A percentile compares a stretch with the other conserved stretches of the same genome.
Evolutionary conservation across 441 rosid species (phyloP).

Genomic region (Raphanus hybrid): DNA sequence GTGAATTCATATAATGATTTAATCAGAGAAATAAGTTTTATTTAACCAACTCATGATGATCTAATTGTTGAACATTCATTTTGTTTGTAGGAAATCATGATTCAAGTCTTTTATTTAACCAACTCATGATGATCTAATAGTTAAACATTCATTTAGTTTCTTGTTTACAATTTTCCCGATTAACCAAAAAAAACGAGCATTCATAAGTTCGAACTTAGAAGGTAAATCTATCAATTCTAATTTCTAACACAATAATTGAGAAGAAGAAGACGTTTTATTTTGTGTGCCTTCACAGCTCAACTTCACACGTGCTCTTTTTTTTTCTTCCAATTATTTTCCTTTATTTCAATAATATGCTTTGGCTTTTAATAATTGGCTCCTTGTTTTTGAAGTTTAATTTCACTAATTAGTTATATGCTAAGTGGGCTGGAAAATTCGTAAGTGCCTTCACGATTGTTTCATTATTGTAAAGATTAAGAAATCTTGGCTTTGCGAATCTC

Average conservation of each 20-base stretch:
- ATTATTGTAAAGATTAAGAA: constrained; percentile 43
- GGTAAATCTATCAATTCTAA: not conserved
- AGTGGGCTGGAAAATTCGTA: constrained; percentile 31
- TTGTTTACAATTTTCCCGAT: not conserved
- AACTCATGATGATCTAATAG: too few species aligned
- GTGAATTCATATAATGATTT: not conserved
- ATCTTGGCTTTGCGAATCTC: constrained; percentile 36
- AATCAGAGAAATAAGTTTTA: not conserved
- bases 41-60: not conserved
- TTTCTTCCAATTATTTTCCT: not conserved
- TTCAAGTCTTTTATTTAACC: not conserved
- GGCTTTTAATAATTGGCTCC: constrained; percentile 29
- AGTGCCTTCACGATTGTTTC: constrained; percentile 38
- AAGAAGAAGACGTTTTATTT: not conserved
- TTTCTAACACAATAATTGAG: constrained; percentile 20
- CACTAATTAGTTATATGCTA: constrained; percentile 2
- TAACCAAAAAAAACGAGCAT: not conserved
- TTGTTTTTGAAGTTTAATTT: constrained; percentile 3
- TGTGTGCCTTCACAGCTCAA: constrained; percentile 25
- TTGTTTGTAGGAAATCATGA: not conserved
- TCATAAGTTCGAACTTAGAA: not conserved
- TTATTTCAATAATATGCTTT: constrained; percentile 14
- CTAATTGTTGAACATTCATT: not conserved
- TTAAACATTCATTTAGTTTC: too few species aligned
- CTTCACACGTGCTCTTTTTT: constrained; percentile 36